phyloP scores from a whole-genome alignment of 2,329 filamentous ascomycete species.

The Fusarium sp. region DNA sequence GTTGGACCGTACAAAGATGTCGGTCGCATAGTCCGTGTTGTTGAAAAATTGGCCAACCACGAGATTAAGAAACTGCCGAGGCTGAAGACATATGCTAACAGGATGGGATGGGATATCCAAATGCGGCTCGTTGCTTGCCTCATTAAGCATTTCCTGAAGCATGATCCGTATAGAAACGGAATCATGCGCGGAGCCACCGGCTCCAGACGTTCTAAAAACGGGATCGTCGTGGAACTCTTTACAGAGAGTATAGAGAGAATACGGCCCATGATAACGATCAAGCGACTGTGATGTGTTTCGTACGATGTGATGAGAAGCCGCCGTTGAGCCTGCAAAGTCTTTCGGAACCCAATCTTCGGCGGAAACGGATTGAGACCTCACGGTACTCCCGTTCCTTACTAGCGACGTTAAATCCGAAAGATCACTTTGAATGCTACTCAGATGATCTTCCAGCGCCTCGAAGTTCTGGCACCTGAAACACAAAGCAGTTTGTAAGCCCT shows the following conservation, averaged over 20 bases:
- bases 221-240: slow-evolving; percentile 38
- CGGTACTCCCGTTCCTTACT: slow-evolving; percentile 32
- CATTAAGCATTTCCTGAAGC: slow-evolving; percentile 37
- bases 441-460: slow-evolving; percentile 42
- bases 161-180: slow-evolving; percentile 12
- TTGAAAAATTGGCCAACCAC: slow-evolving; percentile 41
- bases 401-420: slow-evolving; percentile 42
- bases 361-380: slow-evolving; percentile 13
- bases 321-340: background rate
- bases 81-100: slow-evolving; percentile 33
- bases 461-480: slow-evolving; percentile 44
- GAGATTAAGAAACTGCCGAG: slow-evolving; percentile 41
- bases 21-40: slow-evolving; percentile 39
- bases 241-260: slow-evolving; percentile 41
- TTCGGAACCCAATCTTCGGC: slow-evolving; percentile 19
- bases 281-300: slow-evolving; percentile 29
- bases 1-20: slow-evolving; percentile 35
- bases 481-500: slow-evolving; percentile 25
- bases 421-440: slow-evolving; percentile 42
- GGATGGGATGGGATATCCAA: slow-evolving; percentile 35
- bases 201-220: slow-evolving; percentile 15
- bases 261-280: slow-evolving; percentile 41
- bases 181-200: slow-evolving; percentile 4
- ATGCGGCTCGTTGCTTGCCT: slow-evolving; percentile 36
- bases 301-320: slow-evolving; percentile 30